Evolutionary conservation across 768 basidiomycete species (phyloP).

Genomic region (Collybia sp.): DNA sequence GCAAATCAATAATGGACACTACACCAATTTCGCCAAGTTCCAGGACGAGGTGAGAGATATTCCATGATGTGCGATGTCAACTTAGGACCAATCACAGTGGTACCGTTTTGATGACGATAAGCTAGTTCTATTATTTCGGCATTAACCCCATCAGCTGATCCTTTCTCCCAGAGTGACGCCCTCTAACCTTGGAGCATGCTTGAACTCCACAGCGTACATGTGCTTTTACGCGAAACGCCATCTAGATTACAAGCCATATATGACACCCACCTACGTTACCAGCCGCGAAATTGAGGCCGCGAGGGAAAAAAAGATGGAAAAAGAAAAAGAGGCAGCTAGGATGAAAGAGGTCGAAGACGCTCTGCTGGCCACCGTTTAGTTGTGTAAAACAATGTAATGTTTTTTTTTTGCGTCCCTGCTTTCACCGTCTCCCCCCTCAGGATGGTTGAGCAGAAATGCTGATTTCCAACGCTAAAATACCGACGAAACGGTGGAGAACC

Average conservation of each 20-base stretch:
- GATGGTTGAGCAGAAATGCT: background rate
- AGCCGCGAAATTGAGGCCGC: constrained; percentile 64
- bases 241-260: constrained; percentile 75
- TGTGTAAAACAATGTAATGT: background rate
- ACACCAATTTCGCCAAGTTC: constrained; percentile 82
- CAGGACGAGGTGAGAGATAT: constrained; percentile 68
- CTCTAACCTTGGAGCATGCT: constrained; percentile 61
- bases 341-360: constrained; percentile 67
- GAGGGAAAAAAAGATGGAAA: constrained; percentile 45
- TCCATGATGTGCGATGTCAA: background rate
- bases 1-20: constrained; percentile 92
- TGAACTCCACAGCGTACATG: constrained; percentile 84
- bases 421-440: background rate
- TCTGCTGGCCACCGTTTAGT: constrained; percentile 45
- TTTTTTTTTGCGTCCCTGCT: background rate
- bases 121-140: constrained; percentile 33
- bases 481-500: too few species aligned
- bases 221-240: constrained; percentile 92
- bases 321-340: constrained; percentile 44
- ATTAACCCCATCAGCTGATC: constrained; percentile 1
- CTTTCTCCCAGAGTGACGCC: constrained; percentile 55
- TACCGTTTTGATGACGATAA: constrained; percentile 95
- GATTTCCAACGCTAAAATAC: too few species aligned
- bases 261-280: constrained; percentile 63
- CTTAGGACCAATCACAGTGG: constrained; percentile 49